Evolutionary conservation across 192 early-diverging fungal genomes (phyloP).

Genomic region (Gamsiella multidivaricata): DNA sequence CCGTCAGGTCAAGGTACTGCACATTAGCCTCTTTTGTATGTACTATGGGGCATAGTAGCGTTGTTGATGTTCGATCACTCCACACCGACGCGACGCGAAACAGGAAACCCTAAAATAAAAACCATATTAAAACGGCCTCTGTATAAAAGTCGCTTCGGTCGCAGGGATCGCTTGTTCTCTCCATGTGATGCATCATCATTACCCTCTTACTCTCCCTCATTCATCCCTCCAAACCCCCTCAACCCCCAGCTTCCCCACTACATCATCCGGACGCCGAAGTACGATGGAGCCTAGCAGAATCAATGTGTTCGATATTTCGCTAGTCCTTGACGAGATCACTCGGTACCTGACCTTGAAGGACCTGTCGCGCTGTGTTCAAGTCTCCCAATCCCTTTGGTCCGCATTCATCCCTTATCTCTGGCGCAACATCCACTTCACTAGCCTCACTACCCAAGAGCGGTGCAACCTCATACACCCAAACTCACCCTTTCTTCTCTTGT

Average conservation of each 20-base stretch:
- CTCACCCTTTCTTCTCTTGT: background rate
- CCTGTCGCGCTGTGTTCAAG: background rate
- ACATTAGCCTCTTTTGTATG: too few relatives aligned
- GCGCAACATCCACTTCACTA: slow-evolving; percentile 7
- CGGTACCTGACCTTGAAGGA: background rate
- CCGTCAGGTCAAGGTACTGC: too few relatives aligned
- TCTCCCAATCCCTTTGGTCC: background rate
- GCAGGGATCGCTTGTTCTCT: too few relatives aligned
- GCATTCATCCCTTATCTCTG: slow-evolving; percentile 7
- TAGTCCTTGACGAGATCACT: slow-evolving; percentile 5
- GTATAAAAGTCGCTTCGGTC: too few relatives aligned
- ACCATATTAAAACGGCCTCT: too few relatives aligned
- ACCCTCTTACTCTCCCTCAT: background rate
- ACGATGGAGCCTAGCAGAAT: background rate
- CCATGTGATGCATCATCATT: background rate
- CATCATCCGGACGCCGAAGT: background rate
- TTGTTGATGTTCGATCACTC: too few relatives aligned
- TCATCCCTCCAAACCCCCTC: background rate
- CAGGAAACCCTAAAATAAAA: too few relatives aligned
- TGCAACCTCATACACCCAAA: background rate
- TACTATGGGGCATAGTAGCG: too few relatives aligned
- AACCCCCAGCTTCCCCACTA: background rate
- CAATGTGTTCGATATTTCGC: background rate
- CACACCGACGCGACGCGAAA: too few relatives aligned
- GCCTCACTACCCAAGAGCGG: background rate